Percentiles rank a stretch among this genome's conserved stretches.
Conservation (phyloP, 2,329 filamentous ascomycete genomes). For the Knufia fluminis region DNA sequence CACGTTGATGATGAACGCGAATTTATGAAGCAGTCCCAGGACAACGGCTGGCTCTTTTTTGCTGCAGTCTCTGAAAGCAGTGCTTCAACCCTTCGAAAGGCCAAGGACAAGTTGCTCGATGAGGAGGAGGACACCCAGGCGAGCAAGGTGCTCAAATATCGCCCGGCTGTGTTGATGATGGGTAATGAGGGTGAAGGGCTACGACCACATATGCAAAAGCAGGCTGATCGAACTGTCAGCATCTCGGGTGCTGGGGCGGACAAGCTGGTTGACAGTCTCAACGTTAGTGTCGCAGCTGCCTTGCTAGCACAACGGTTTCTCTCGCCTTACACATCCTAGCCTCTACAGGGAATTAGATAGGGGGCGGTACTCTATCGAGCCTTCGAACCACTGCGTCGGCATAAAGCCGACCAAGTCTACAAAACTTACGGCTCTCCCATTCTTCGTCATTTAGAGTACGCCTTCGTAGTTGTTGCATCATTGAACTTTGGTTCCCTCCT, state of each 20-base stretch:
- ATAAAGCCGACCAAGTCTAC: too few species aligned
- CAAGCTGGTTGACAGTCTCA: slow-evolving; percentile 69
- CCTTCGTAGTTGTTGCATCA: too few species aligned
- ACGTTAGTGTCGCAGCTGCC: slow-evolving; percentile 78
- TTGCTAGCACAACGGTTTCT: slow-evolving; percentile 20
- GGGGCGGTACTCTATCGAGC: too few species aligned
- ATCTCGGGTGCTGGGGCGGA: slow-evolving; percentile 49
- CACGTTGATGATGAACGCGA: slow-evolving; percentile 55
- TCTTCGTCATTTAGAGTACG: too few species aligned
- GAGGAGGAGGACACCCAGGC: slow-evolving; percentile 30
- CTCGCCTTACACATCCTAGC: background rate
- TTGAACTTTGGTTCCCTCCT: too few species aligned
- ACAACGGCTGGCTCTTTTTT: slow-evolving; percentile 73
- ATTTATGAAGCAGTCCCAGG: slow-evolving; percentile 61
- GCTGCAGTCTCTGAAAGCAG: slow-evolving; percentile 52
- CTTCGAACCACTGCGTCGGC: too few species aligned
- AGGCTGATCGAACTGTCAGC: slow-evolving; percentile 54
- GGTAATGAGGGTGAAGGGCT: slow-evolving; percentile 75
- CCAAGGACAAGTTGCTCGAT: slow-evolving; percentile 26
- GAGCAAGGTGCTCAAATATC: slow-evolving; percentile 23
- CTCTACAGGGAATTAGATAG: background rate
- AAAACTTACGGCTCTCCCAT: too few species aligned
- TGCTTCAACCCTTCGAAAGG: slow-evolving; percentile 3
- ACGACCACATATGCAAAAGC: slow-evolving; percentile 51
- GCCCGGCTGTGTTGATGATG: slow-evolving; percentile 70